Conservation (phyloP, 1,284 basidiomycete species). For the Sporisorium reilianum region DNA sequence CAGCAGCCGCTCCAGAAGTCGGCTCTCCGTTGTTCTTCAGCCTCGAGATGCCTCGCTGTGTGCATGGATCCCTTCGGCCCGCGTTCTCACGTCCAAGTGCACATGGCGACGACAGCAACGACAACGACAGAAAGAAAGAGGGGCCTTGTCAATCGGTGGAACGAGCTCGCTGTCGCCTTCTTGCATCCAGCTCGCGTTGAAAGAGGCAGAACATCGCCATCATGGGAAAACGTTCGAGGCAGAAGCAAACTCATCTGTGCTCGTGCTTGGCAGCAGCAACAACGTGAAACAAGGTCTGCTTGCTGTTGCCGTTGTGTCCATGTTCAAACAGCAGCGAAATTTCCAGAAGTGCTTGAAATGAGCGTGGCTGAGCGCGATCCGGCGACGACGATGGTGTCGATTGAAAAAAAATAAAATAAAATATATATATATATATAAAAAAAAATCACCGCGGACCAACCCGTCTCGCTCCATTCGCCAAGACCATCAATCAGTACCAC, state of each 20-base stretch:
- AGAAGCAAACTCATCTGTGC: too few species aligned
- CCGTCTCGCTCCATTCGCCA: neutral
- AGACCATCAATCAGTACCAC: too few species aligned
- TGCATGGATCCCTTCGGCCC: neutral
- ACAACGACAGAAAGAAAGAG: neutral
- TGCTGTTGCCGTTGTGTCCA: neutral
- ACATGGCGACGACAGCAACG: neutral
- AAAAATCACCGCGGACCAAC: neutral
- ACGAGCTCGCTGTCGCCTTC: neutral
- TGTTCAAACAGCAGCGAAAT: neutral
- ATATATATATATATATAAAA: neutral
- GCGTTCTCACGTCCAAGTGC: neutral
- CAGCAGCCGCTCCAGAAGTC: neutral
- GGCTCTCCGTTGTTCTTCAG: neutral
- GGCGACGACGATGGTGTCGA: too few species aligned
- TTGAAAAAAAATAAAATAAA: too few species aligned
- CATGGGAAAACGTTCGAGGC: too few species aligned
- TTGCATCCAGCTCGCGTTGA: too few species aligned
- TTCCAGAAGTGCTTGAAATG: conserved; percentile 4
- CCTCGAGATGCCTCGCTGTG: neutral
- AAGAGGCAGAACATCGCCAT: too few species aligned
- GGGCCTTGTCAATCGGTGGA: neutral
- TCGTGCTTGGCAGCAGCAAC: too few species aligned
- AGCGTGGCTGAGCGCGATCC: too few species aligned
- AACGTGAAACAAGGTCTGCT: neutral